Base-by-base conservation (phyloP, 768 basidiomycete genomes). In the Pholiota molesta region DNA sequence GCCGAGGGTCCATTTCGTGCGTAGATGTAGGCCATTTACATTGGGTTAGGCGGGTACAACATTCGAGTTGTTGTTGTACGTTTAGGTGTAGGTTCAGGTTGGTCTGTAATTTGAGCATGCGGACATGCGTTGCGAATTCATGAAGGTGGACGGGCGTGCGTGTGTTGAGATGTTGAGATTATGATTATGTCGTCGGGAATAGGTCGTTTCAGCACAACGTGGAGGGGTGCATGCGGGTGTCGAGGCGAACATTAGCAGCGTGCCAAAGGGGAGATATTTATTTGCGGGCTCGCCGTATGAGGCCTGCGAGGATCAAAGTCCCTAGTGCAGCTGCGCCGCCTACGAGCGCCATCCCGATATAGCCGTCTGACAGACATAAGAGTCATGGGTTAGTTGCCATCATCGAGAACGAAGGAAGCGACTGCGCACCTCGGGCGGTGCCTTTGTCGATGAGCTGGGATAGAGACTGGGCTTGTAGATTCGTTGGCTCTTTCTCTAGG, bases 291-390 rank as follows among this genome's bases (percentile, higher is more conserved):
- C 91, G 92, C 87, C 93, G 91, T 86, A 95, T 82, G 71, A 94
- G 79, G 77, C 86, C 79, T 72, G 92, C 90, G 59, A 94, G 61
- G 61, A 91, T 73, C 52, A 94, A 74, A 31, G 91, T 87, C 55
- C 94, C 92, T 21, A 97, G 69, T 14, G 97, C 95, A 14, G 92
- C 95, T 44, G 85, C 90, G 58, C 95, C 94, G 55, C 96, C 96
- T 19, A 89, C 94, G 45, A 99, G 81, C 14, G 95, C 97, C 90
- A 99, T 95, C 52, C 97, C 97, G 54, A 98, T 93, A 74, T 98
- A 98, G n/a, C 96, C 96, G 75, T 99, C 97, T 96, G 73, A 6
- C 66, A 29, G 4, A 52, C 59, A 40, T 57, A 65, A 13, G 11
- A 16, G 35, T 54, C 33, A 21, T 37, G 51, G 14, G 29, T 53